phyloP scores from a whole-genome alignment of 169 alveolate species.

The Plasmodium fragile region DNA sequence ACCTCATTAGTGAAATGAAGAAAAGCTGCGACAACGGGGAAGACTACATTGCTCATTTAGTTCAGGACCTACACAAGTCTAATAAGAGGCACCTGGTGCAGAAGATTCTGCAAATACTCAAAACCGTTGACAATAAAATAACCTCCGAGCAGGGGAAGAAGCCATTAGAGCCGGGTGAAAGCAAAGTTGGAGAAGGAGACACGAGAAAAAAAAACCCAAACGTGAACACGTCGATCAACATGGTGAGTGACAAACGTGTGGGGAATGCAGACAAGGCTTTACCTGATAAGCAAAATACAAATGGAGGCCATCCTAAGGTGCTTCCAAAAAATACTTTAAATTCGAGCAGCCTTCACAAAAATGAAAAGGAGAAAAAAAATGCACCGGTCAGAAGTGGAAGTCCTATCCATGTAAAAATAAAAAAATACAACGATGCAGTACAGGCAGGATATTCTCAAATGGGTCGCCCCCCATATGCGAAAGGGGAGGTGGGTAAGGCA shows the following conservation, averaged over 20 bases:
- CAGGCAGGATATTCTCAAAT: neutral
- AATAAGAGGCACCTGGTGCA: conserved; percentile 29
- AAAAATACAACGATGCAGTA: neutral
- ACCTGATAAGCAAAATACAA: neutral
- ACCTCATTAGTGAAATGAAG: conserved; percentile 42
- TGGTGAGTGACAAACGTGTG: neutral
- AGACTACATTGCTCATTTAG: conserved; percentile 32
- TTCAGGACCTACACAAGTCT: conserved; percentile 44
- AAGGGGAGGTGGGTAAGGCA: neutral
- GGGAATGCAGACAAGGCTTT: neutral
- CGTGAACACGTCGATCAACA: neutral
- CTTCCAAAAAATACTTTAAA: neutral
- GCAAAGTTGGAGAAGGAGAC: neutral
- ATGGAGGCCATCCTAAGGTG: neutral
- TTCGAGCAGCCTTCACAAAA: neutral
- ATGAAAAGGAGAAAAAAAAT: neutral
- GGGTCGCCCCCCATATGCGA: neutral
- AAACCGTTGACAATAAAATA: conserved; percentile 17
- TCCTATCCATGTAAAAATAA: neutral
- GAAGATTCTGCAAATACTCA: conserved; percentile 20
- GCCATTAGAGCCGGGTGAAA: neutral
- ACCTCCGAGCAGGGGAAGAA: neutral
- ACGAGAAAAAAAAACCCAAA: neutral
- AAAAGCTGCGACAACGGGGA: conserved; percentile 30
- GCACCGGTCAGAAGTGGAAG: neutral